phyloP scores from a whole-genome alignment of 495 filamentous ascomycete species.

The Aspergillus cavernicola region DNA sequence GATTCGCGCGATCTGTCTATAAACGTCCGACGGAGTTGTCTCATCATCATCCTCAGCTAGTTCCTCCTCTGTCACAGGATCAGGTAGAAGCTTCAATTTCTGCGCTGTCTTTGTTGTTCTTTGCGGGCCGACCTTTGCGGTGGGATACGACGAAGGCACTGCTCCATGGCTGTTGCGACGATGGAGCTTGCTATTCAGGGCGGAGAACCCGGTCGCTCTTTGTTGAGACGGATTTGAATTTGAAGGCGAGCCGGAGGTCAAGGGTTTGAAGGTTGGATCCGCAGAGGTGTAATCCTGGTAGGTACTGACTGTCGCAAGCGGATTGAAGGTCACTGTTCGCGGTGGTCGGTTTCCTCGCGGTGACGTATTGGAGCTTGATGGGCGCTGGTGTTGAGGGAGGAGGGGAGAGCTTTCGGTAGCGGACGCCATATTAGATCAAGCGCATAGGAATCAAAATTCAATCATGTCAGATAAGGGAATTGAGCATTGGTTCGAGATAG shows the following conservation, averaged over 20 bases:
- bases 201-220: constrained; percentile 57
- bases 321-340: constrained; percentile 70
- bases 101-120: constrained; percentile 91
- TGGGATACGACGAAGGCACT: constrained; percentile 39
- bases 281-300: constrained; percentile 45
- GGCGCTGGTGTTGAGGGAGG: constrained; percentile 39
- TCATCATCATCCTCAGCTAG: constrained; percentile 83
- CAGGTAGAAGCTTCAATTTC: constrained; percentile 91
- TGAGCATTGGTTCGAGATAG: not conserved
- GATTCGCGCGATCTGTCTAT: constrained; percentile 91
- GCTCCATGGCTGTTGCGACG: constrained; percentile 76
- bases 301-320: constrained; percentile 56
- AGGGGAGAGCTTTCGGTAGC: constrained; percentile 46
- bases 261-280: constrained; percentile 41
- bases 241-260: constrained; percentile 38
- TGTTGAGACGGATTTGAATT: constrained; percentile 31
- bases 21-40: constrained; percentile 82
- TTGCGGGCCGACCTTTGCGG: constrained; percentile 88
- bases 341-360: constrained; percentile 38
- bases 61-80: constrained; percentile 70
- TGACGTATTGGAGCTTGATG: constrained; percentile 35
- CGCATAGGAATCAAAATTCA: not conserved
- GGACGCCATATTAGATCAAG: constrained; percentile 32
- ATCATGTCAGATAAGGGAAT: constrained; percentile 4
- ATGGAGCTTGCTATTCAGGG: constrained; percentile 81